These are phyloP conservation scores for Phaffia tasmanica DNA, from an alignment of 768 basidiomycete genomes.

Conservation along the genomic window DNA sequence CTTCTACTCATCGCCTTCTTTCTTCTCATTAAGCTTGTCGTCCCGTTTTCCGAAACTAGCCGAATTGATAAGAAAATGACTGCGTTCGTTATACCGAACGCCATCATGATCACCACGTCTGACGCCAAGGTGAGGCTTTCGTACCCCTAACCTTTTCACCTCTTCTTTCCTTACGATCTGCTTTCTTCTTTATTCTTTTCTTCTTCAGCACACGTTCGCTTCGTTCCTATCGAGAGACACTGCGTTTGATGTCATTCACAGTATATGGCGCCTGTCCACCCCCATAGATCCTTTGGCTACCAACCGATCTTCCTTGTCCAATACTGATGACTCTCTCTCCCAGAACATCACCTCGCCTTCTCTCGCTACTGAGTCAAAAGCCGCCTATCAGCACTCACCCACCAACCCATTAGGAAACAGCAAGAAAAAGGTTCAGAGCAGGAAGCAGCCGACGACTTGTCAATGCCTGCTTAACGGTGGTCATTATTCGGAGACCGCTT, in stretches of 20 bases:
- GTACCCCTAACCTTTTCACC: not conserved
- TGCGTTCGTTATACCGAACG: conserved; percentile 93
- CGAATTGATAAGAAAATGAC: conserved; percentile 94
- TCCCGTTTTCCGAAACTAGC: conserved; percentile 77
- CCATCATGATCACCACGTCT: conserved; percentile 75
- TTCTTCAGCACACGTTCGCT: conserved; percentile 79
- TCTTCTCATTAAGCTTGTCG: conserved; percentile 50
- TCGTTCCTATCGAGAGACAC: conserved; percentile 95
- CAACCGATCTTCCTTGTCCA: not conserved
- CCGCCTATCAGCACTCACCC: not conserved
- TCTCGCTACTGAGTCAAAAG: not conserved
- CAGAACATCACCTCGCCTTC: not conserved
- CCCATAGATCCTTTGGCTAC: conserved; percentile 2
- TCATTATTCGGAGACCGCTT: conserved; percentile 61
- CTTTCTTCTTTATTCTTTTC: not conserved
- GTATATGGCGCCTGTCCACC: conserved; percentile 77
- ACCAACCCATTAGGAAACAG: not conserved
- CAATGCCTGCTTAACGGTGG: conserved; percentile 57
- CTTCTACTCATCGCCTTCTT: not conserved
- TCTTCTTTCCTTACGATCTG: not conserved
- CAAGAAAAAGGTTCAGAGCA: not conserved
- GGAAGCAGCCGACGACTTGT: conserved; percentile 43
- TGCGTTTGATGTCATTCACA: conserved; percentile 87
- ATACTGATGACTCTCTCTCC: not conserved
- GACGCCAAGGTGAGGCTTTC: conserved; percentile 40